phyloP scores from a whole-genome alignment of 352 stramenopile genomes.

The Phytopythium delawarense region DNA sequence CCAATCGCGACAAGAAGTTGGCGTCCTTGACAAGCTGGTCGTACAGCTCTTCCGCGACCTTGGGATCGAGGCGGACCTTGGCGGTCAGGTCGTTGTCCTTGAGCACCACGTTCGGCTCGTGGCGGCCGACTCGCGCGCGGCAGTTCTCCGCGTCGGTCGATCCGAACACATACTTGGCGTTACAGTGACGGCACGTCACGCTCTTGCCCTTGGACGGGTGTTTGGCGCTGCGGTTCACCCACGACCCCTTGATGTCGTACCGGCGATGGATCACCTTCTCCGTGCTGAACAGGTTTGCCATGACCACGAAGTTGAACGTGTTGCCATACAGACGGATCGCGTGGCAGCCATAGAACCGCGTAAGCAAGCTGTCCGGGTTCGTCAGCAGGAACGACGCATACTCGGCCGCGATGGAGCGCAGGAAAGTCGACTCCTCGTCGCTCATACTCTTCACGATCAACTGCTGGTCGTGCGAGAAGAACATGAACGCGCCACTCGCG shows the following conservation, averaged over 20 bases:
- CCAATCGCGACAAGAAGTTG: conserved; percentile 76
- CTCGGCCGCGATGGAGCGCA: conserved; percentile 74
- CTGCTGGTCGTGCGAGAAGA: conserved; percentile 87
- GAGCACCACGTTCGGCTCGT: conserved; percentile 84
- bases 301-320: conserved; percentile 89
- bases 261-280: conserved; percentile 81
- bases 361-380: conserved; percentile 79
- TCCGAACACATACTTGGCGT: conserved; percentile 84
- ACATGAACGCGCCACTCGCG: conserved; percentile 86
- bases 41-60: conserved; percentile 78
- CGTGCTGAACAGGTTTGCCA: conserved; percentile 85
- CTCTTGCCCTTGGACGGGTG: conserved; percentile 82
- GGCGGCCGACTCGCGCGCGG: conserved; percentile 63
- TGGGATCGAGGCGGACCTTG: conserved; percentile 71
- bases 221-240: conserved; percentile 86
- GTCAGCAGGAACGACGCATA: conserved; percentile 81
- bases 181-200: conserved; percentile 84
- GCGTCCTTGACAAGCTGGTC: conserved; percentile 84
- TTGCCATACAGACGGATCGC: conserved; percentile 84
- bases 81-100: conserved; percentile 88
- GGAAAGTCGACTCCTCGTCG: conserved; percentile 76
- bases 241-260: conserved; percentile 88
- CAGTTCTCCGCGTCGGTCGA: conserved; percentile 79
- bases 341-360: conserved; percentile 82
- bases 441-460: conserved; percentile 90